Base-by-base conservation (phyloP, 192 early-diverging fungal genomes). In the Coemansia sp. region DNA sequence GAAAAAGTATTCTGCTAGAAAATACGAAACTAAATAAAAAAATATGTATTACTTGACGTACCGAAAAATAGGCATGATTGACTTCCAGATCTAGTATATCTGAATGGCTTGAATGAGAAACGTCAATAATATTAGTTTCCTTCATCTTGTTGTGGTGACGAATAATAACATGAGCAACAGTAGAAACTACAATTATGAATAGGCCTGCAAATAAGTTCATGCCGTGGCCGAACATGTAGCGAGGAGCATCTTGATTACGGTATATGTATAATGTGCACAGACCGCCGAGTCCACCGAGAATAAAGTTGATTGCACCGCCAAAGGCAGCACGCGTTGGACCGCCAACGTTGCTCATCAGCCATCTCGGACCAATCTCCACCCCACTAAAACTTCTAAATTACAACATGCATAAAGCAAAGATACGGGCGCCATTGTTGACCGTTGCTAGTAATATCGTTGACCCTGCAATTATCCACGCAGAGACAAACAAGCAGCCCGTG, bases 231-330 rank as follows among this genome's bases (percentile, higher is more conserved):
- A 73, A 65, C 51, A 72, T 48, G n/a, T n/a, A n/a, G n/a, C n/a
- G n/a, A n/a, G n/a, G n/a, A n/a, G n/a, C n/a, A n/a, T n/a, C n/a
- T n/a, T 69, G 59, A 63, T 78, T 72, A 20, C 70, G 66, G 60
- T 78, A 78, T 5, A 72, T n/a, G n/a, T n/a, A n/a, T n/a, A n/a
- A n/a, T n/a, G n/a, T 73, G 67, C 70, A 72, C 11, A 78, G 71
- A 2, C 70, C 75, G 40, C 70, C 69, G 10, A 78, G 61, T 14
- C 75, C 71, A 21, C 75, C 75, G 34, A 56, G 63, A 47, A 68
- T 72, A 17, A 78, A 70, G 21, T 72, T 78, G 54, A 78, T 78
- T 8, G 70, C 75, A 23, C 70, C 71, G 19, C 64, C 66, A 19
- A 68, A 52, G 0, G 70, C 75, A 48, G 63, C 62, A 17, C 71